Evolutionary conservation across 257 asterid genomes (phyloP).

Genomic region (Mitragyna speciosa): DNA sequence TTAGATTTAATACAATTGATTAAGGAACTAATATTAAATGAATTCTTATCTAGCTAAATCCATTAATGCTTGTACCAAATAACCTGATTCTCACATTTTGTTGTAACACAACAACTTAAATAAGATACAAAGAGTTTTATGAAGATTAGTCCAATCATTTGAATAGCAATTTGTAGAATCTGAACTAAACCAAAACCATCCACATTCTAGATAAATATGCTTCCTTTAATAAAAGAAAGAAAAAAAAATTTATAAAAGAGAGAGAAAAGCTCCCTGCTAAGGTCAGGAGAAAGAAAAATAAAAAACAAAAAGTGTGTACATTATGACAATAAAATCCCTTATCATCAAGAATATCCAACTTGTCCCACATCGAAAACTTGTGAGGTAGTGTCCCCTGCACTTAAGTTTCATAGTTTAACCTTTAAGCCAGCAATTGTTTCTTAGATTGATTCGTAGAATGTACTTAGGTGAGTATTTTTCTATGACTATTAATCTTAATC

Average conservation of each 20-base stretch:
- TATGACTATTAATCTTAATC: no score
- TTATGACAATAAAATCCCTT: background rate
- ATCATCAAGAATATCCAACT: conserved; percentile 8
- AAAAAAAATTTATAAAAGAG: background rate
- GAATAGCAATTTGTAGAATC: background rate
- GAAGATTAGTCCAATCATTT: background rate
- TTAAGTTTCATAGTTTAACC: no score
- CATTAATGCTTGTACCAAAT: background rate
- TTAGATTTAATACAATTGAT: no score
- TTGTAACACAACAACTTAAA: background rate
- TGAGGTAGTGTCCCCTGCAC: no score
- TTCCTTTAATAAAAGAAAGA: background rate
- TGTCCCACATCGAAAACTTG: no score
- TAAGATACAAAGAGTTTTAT: background rate
- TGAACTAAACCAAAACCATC: background rate
- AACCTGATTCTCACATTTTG: background rate
- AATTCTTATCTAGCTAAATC: no score
- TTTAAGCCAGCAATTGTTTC: no score
- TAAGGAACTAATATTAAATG: no score
- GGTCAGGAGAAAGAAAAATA: background rate
- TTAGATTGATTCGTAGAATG: no score
- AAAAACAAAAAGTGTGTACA: background rate
- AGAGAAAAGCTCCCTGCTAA: background rate
- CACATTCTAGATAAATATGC: background rate
- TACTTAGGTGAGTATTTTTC: no score